Conservation (phyloP, 768 basidiomycete species). For the Amanita inopinata region DNA sequence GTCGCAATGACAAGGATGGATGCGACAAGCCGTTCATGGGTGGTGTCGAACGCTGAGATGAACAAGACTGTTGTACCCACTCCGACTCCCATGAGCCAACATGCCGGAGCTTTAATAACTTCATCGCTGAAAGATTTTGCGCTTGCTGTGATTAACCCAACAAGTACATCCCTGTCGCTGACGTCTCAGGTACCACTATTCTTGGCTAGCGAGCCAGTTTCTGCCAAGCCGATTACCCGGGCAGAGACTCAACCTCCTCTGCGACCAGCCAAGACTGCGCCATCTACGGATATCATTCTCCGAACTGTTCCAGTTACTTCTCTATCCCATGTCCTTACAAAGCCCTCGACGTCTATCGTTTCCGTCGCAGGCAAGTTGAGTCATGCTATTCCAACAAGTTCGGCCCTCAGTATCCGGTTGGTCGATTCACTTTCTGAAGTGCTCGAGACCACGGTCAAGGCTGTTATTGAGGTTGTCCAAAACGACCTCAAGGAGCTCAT, state of each 20-base stretch:
- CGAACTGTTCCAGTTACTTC: conserved; percentile 15
- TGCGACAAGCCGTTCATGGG: neutral
- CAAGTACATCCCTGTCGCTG: conserved; percentile 33
- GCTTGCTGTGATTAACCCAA: conserved; percentile 40
- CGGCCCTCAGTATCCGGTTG: conserved; percentile 29
- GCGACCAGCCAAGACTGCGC: conserved; percentile 8
- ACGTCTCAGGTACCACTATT: conserved; percentile 15
- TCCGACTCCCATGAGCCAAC: neutral
- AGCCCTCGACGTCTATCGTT: conserved; percentile 21
- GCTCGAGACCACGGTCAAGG: conserved; percentile 37
- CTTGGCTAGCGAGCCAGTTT: conserved; percentile 13
- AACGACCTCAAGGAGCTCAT: conserved; percentile 48
- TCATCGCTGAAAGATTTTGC: conserved; percentile 41
- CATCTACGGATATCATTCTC: conserved; percentile 19
- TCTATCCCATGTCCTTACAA: conserved; percentile 19
- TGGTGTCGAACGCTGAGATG: neutral
- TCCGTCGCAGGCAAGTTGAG: conserved; percentile 14
- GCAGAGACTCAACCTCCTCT: conserved; percentile 11
- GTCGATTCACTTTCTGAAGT: conserved; percentile 38
- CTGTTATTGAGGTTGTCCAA: conserved; percentile 32
- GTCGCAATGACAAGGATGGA: neutral
- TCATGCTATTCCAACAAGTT: conserved; percentile 16
- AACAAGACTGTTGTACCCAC: neutral
- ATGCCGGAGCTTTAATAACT: conserved; percentile 22
- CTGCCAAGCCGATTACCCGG: conserved; percentile 12